These are phyloP conservation scores for Penicillium steckii DNA, from an alignment of 495 filamentous ascomycete genomes.

Conservation along the genomic window DNA sequence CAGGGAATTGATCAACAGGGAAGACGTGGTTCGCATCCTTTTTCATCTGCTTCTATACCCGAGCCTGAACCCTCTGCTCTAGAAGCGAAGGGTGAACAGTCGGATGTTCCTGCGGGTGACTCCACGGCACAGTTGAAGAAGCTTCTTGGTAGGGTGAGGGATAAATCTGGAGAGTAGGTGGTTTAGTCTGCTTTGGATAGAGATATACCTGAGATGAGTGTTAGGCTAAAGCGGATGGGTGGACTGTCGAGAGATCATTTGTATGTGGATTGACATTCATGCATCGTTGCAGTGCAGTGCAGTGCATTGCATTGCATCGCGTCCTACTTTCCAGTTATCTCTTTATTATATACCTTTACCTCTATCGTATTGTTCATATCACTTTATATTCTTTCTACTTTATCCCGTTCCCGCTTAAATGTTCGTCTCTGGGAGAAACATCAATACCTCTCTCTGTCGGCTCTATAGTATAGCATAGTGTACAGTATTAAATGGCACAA, in stretches of 20 bases:
- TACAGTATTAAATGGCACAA: too few relatives aligned
- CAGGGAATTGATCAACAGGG: not conserved
- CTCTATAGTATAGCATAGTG: too few relatives aligned
- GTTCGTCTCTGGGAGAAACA: too few relatives aligned
- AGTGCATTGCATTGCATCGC: not conserved
- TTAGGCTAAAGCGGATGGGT: not conserved
- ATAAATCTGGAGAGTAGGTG: constrained; percentile 8
- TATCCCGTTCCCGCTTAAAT: too few relatives aligned
- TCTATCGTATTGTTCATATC: not conserved
- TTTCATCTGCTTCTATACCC: constrained; percentile 15
- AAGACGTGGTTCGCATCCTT: constrained; percentile 9
- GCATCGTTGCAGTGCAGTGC: not conserved
- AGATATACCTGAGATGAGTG: not conserved
- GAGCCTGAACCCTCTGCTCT: constrained; percentile 21
- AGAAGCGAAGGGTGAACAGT: constrained; percentile 20
- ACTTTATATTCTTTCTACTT: not conserved
- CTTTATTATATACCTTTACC: not conserved
- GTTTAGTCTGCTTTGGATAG: not conserved
- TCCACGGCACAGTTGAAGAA: constrained; percentile 22
- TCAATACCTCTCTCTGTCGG: too few relatives aligned
- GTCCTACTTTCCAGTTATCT: not conserved
- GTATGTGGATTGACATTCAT: not conserved
- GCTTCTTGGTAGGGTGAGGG: constrained; percentile 22
- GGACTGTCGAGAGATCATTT: too few relatives aligned
- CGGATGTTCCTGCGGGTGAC: constrained; percentile 7